Evolutionary conservation across 345 rosid genomes (phyloP).

Genomic region (Gossypium bickii): DNA sequence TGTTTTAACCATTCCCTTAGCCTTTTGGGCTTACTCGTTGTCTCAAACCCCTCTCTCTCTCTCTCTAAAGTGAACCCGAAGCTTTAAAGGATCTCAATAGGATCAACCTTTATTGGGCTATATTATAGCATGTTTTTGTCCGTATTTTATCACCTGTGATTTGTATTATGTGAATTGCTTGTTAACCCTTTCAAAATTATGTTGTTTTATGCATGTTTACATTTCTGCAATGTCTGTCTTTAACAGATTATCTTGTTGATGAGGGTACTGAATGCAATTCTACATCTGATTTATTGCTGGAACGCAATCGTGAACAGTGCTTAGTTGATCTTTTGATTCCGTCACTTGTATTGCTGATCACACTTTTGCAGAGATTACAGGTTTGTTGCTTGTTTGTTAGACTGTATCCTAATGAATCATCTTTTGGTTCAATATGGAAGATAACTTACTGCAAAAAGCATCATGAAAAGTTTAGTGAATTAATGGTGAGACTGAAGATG

Average conservation of each 20-base stretch:
- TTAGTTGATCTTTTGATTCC: slow-evolving; percentile 86
- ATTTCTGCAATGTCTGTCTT: slow-evolving; percentile 13
- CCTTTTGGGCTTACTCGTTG: not conserved
- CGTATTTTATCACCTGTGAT: not conserved
- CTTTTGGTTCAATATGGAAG: not conserved
- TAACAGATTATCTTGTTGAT: slow-evolving; percentile 91
- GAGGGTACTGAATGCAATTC: slow-evolving; percentile 96
- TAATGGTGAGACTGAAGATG: slow-evolving; percentile 1
- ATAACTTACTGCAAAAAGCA: not conserved
- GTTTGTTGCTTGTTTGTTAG: slow-evolving; percentile 32
- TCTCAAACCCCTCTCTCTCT: not conserved
- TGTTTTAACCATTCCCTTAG: not conserved
- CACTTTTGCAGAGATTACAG: slow-evolving; percentile 75
- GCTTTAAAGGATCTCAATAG: not conserved
- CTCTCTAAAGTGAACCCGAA: not conserved
- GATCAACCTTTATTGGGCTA: not conserved
- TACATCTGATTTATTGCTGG: slow-evolving; percentile 85
- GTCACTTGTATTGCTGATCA: slow-evolving; percentile 65
- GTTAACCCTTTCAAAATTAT: slow-evolving; percentile 2
- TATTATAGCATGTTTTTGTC: not conserved
- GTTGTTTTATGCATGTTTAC: not conserved
- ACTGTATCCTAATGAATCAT: not conserved
- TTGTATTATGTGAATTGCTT: not conserved
- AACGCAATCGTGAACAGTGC: slow-evolving; percentile 94
- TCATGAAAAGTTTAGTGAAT: not conserved